These are phyloP conservation scores for Senna tora DNA, from an alignment of 306 rosid genomes.

Conservation along the genomic window DNA sequence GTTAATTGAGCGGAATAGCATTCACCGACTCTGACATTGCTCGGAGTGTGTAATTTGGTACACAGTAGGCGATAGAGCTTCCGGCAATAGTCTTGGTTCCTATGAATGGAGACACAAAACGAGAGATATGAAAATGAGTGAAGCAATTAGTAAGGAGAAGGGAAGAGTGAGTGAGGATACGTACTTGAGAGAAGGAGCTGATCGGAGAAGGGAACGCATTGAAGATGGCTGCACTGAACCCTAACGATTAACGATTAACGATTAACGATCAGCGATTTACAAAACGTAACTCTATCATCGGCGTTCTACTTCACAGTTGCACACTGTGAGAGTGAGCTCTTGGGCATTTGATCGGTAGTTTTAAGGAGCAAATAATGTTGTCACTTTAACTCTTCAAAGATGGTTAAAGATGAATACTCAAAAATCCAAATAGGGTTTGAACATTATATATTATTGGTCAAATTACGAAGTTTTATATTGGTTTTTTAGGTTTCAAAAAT, in stretches of 20 bases:
- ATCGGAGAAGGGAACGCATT: slow-evolving; percentile 29
- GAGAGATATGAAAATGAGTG: not conserved
- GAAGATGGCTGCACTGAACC: not conserved
- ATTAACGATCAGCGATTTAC: too few relatives aligned
- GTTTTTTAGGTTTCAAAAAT: too few relatives aligned
- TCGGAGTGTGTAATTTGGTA: not conserved
- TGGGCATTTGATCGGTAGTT: too few relatives aligned
- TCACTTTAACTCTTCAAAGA: too few relatives aligned
- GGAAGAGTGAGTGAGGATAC: not conserved
- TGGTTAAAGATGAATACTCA: too few relatives aligned
- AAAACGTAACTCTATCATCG: too few relatives aligned
- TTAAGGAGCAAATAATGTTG: too few relatives aligned
- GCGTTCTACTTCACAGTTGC: too few relatives aligned
- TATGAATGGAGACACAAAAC: not conserved
- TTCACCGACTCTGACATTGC: slow-evolving; percentile 1
- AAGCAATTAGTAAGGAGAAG: not conserved
- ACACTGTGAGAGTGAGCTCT: too few relatives aligned
- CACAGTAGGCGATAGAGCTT: not conserved
- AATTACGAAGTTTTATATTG: too few relatives aligned
- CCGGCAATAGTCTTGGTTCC: slow-evolving; percentile 12
- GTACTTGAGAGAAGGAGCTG: slow-evolving; percentile 17
- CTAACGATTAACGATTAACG: not conserved
- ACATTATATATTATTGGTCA: too few relatives aligned
- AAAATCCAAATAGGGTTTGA: too few relatives aligned
- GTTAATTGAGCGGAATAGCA: slow-evolving; percentile 1